phyloP scores from a whole-genome alignment of 148 eudicot species.

The Fagopyrum esculentum region DNA sequence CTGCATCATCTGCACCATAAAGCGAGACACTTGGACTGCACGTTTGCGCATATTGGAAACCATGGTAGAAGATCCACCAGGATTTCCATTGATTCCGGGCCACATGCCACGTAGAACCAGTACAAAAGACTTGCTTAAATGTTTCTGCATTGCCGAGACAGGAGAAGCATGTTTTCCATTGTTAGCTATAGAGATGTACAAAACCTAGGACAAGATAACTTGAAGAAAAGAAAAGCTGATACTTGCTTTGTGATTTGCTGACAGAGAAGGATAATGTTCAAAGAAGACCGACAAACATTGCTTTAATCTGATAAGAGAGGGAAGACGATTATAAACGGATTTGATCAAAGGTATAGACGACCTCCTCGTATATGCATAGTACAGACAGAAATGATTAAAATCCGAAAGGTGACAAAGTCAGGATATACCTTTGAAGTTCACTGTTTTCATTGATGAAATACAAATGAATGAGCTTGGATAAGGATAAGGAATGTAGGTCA shows the following conservation, averaged over 20 bases:
- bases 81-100: slow-evolving; percentile 85
- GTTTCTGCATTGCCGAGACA: slow-evolving; percentile 41
- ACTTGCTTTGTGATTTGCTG: slow-evolving; percentile 77
- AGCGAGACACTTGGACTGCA: slow-evolving; percentile 88
- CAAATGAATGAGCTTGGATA: slow-evolving; percentile 59
- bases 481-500: slow-evolving; percentile 42
- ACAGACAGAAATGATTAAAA: slow-evolving; percentile 17
- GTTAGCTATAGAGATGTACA: not conserved
- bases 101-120: slow-evolving; percentile 69
- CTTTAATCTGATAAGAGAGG: slow-evolving; percentile 48
- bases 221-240: slow-evolving; percentile 10
- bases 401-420: slow-evolving; percentile 1
- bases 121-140: slow-evolving; percentile 67
- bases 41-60: slow-evolving; percentile 80
- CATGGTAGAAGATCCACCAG: slow-evolving; percentile 44
- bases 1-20: slow-evolving; percentile 95
- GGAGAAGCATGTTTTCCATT: not conserved
- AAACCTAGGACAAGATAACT: not conserved
- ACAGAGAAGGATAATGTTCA: slow-evolving; percentile 91
- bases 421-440: slow-evolving; percentile 51
- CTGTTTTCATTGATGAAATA: slow-evolving; percentile 54
- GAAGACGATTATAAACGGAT: not conserved
- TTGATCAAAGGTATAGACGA: not conserved
- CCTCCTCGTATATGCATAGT: not conserved
- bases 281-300: slow-evolving; percentile 93